Evolutionary conservation across 768 basidiomycete genomes (phyloP), one percentile per base, ranked within the genome.

Genomic region (Russula earlei): DNA sequence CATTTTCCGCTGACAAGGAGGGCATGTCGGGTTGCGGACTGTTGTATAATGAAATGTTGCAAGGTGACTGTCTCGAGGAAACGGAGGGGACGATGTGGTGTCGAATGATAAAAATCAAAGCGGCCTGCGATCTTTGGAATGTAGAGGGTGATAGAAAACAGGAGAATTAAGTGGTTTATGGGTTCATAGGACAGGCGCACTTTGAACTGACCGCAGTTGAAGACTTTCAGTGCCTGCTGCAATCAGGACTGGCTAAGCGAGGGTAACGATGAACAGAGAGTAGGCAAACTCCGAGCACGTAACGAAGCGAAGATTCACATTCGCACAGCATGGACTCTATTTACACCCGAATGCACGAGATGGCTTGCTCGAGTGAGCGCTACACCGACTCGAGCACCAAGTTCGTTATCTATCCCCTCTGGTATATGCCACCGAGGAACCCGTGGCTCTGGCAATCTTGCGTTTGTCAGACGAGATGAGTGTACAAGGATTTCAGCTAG

Each of bases 1-100:
- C 31, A 22, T 47, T 43, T 31, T 7, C 24, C 22, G 34, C 19
- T n/a, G 54, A 57, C 55, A 59, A 57, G 54, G 38, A n/a, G 10
- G 17, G 14, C 15, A 27, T 25, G 33, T 49, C 15, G 5, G 11
- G 15, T 29, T 10, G 43, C 12, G 3, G 34, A 40, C 41, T 34
- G 11, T 5, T 31, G 29, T 31, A 42, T 45, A 22, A 4, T 15
- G 42, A 42, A 42, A n/a, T 52, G 49, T 29, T 29, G 37, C 17
- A 14, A 17, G n/a, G 38, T 27, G 25, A n/a, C 20, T 8, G 55
- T 45, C 36, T 38, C 6, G 22, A n/a, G 24, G n/a, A n/a, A n/a
- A 1, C 12, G 15, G n/a, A 27, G 11, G 51, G 29, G 46, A 36
- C 29, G 22, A 31, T 14, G 25, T 24, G 8, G 42, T 31, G 34